phyloP scores from a whole-genome alignment of 805 yeast genomes.

The Komagataella pastoris region DNA sequence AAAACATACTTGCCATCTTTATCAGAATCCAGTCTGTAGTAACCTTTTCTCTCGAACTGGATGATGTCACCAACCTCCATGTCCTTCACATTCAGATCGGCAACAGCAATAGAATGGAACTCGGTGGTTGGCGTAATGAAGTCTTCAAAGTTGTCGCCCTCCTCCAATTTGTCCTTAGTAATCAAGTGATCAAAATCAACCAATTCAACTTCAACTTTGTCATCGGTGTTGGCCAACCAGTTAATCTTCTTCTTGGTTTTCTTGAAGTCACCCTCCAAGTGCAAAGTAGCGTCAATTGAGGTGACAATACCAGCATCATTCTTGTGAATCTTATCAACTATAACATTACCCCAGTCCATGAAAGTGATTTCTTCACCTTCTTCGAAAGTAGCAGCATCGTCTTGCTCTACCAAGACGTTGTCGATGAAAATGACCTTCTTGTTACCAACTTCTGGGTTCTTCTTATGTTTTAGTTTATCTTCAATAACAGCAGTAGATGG shows the following conservation, averaged over 20 bases:
- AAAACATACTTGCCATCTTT: constrained; percentile 55
- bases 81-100: constrained; percentile 63
- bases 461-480: constrained; percentile 85
- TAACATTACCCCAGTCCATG: constrained; percentile 98
- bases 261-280: constrained; percentile 93
- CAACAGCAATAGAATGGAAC: constrained; percentile 66
- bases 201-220: constrained; percentile 59
- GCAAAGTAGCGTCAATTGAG: constrained; percentile 62
- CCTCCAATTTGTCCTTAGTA: constrained; percentile 90
- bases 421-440: constrained; percentile 63
- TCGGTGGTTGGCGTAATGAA: constrained; percentile 81
- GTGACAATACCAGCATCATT: constrained; percentile 37
- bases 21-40: constrained; percentile 67
- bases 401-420: constrained; percentile 70
- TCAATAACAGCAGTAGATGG: constrained; percentile 53
- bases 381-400: constrained; percentile 52
- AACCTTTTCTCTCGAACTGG: constrained; percentile 96
- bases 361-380: constrained; percentile 91
- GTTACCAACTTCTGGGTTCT: constrained; percentile 80
- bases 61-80: constrained; percentile 80
- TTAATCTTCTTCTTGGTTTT: constrained; percentile 91
- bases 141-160: constrained; percentile 86
- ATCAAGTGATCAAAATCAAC: constrained; percentile 91
- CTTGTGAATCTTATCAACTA: constrained; percentile 56
- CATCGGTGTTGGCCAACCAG: constrained; percentile 81